Evolutionary conservation across 495 filamentous ascomycete species (phyloP).

Genomic region (Cercophora newfieldiana): DNA sequence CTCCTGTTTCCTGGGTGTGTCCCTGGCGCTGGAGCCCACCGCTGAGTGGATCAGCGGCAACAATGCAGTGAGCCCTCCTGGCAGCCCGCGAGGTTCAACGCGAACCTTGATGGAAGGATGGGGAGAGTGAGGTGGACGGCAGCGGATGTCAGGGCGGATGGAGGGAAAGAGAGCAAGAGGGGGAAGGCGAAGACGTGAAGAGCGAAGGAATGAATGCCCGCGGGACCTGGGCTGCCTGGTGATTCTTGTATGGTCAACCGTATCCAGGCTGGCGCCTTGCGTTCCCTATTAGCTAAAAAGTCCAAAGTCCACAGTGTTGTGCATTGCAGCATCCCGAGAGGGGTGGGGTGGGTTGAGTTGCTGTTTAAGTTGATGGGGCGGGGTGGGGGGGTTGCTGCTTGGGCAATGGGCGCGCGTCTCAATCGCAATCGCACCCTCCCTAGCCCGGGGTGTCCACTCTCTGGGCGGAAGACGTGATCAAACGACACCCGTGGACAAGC

Average conservation of each 20-base stretch:
- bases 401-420: neutral
- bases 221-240: conserved; percentile 8
- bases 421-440: neutral
- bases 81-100: neutral
- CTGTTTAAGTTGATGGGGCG: neutral
- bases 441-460: neutral
- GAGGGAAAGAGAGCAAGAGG: neutral
- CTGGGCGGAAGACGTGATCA: conserved; percentile 21
- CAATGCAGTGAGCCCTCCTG: neutral
- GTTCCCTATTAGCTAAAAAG: conserved; percentile 24
- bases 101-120: neutral
- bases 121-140: neutral
- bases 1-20: conserved; percentile 1
- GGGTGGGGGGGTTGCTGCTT: neutral
- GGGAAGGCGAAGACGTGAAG: neutral
- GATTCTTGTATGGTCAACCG: conserved; percentile 24
- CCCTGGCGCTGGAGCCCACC: neutral
- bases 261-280: conserved; percentile 16
- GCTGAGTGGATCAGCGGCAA: neutral
- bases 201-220: neutral
- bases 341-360: conserved; percentile 13
- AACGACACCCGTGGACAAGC: conserved; percentile 8
- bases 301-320: conserved; percentile 14
- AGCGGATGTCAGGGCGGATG: neutral
- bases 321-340: conserved; percentile 24